A percentile compares a stretch with the other conserved stretches of the same genome.
Conservation (phyloP, 495 filamentous ascomycete genomes). For the Hypoxylon lienhwacheense region DNA sequence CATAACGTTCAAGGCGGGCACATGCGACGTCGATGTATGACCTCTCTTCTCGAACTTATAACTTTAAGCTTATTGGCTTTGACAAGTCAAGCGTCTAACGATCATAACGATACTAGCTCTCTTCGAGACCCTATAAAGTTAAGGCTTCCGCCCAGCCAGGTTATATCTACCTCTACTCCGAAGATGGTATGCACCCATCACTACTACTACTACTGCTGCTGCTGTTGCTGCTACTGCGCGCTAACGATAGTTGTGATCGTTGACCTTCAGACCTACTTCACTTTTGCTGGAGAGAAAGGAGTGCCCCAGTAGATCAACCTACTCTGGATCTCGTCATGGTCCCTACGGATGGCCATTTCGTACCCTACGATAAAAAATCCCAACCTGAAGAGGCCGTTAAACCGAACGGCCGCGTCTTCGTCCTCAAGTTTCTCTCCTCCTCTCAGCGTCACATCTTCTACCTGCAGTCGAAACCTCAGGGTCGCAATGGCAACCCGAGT, state of each 20-base stretch:
- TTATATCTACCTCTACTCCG: slow-evolving; percentile 89
- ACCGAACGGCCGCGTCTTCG: slow-evolving; percentile 88
- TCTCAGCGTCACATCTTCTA: slow-evolving; percentile 92
- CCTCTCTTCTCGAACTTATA: slow-evolving; percentile 8
- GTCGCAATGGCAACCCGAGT: slow-evolving; percentile 66
- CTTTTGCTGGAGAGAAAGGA: slow-evolving; percentile 86
- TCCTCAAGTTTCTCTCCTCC: slow-evolving; percentile 92
- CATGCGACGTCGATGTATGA: slow-evolving; percentile 83
- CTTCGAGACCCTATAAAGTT: slow-evolving; percentile 64
- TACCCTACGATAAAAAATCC: slow-evolving; percentile 65
- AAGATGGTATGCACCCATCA: slow-evolving; percentile 67
- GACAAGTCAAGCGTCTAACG: slow-evolving; percentile 36
- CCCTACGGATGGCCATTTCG: slow-evolving; percentile 82
- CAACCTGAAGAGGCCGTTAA: slow-evolving; percentile 55
- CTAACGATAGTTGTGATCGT: slow-evolving; percentile 1
- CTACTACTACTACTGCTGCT: neutral
- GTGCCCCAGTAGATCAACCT: slow-evolving; percentile 28
- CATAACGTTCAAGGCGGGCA: slow-evolving; percentile 96
- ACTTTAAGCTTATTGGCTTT: slow-evolving; percentile 3
- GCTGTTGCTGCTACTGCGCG: neutral
- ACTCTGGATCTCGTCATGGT: slow-evolving; percentile 47
- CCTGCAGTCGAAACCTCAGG: slow-evolving; percentile 87
- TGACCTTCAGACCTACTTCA: slow-evolving; percentile 73
- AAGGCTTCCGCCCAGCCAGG: slow-evolving; percentile 71
- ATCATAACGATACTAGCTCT: slow-evolving; percentile 52